Percentiles rank a stretch among this genome's conserved stretches.
These are phyloP conservation scores for Ogataea polymorpha DNA, from an alignment of 805 yeast genomes.

Conservation along the genomic window DNA sequence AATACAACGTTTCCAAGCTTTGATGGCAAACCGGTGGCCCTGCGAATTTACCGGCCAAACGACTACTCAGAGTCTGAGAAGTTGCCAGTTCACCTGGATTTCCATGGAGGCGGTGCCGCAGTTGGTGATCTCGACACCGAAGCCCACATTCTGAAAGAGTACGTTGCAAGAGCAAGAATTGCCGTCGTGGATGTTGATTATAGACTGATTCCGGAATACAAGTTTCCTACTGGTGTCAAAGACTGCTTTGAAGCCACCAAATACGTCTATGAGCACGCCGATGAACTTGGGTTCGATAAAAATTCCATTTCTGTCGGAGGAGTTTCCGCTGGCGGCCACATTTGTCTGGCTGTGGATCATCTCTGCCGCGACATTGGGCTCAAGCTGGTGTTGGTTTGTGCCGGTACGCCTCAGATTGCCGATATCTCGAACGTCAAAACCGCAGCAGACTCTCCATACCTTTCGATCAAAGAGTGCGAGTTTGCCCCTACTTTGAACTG, in stretches of 20 bases:
- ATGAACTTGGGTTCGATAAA: conserved; percentile 17
- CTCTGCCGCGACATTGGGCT: conserved; percentile 28
- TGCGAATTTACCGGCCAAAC: conserved; percentile 30
- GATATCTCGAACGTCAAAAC: conserved; percentile 26
- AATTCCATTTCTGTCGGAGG: conserved; percentile 29
- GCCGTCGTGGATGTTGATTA: conserved; percentile 34
- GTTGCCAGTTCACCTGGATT: conserved; percentile 32
- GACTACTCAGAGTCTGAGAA: conserved; percentile 16
- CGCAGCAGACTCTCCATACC: conserved; percentile 29
- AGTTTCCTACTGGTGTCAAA: conserved; percentile 29
- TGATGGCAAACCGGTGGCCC: conserved; percentile 22
- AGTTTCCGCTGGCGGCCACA: conserved; percentile 27
- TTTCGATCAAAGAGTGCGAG: conserved; percentile 28
- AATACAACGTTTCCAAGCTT: conserved; percentile 20
- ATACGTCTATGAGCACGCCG: conserved; percentile 26
- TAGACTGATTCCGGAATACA: conserved; percentile 30
- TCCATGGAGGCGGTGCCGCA: conserved; percentile 36
- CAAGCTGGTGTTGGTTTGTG: conserved; percentile 26
- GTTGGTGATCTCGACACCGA: conserved; percentile 33
- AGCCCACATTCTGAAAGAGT: conserved; percentile 28
- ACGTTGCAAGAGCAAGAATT: conserved; percentile 23
- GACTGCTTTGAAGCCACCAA: conserved; percentile 31
- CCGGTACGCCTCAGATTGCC: conserved; percentile 34
- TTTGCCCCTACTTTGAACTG: conserved; percentile 34
- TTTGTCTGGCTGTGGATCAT: conserved; percentile 30